phyloP scores from a whole-genome alignment of 2,329 filamentous ascomycete genomes.

The Neonectria neomacrospora region DNA sequence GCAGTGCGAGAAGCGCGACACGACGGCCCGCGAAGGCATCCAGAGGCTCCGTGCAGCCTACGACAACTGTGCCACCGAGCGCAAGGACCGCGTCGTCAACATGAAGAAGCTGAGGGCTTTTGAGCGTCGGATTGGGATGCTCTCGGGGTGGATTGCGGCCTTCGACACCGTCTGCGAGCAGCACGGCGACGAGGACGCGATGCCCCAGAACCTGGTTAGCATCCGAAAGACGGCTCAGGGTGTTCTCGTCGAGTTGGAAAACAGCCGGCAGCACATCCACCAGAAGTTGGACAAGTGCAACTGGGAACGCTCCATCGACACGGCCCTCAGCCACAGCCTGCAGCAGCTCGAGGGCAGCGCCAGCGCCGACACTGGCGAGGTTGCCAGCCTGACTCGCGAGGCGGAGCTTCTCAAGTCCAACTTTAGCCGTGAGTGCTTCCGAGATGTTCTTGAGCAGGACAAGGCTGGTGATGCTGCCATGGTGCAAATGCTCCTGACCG shows the following conservation, averaged over 20 bases:
- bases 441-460: constrained; percentile 84
- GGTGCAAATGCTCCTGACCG: constrained; percentile 84
- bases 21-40: constrained; percentile 79
- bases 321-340: constrained; percentile 86
- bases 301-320: constrained; percentile 90
- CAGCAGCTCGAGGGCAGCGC: constrained; percentile 75
- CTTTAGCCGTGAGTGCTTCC: constrained; percentile 82
- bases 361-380: constrained; percentile 66
- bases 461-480: constrained; percentile 80
- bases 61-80: constrained; percentile 80
- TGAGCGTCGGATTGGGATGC: constrained; percentile 83
- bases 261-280: constrained; percentile 89
- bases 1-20: constrained; percentile 85
- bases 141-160: constrained; percentile 93
- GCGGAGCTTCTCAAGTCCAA: constrained; percentile 86
- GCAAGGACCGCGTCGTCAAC: constrained; percentile 79
- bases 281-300: constrained; percentile 81
- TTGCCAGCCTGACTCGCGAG: constrained; percentile 79
- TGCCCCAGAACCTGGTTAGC: constrained; percentile 74
- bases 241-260: constrained; percentile 88
- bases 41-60: constrained; percentile 84
- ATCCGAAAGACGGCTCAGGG: constrained; percentile 91
- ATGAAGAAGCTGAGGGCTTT: constrained; percentile 87
- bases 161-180: constrained; percentile 86
- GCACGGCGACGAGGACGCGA: constrained; percentile 61